phyloP scores from a whole-genome alignment of 2,329 filamentous ascomycete genomes.

The Diaporthe citriasiana region DNA sequence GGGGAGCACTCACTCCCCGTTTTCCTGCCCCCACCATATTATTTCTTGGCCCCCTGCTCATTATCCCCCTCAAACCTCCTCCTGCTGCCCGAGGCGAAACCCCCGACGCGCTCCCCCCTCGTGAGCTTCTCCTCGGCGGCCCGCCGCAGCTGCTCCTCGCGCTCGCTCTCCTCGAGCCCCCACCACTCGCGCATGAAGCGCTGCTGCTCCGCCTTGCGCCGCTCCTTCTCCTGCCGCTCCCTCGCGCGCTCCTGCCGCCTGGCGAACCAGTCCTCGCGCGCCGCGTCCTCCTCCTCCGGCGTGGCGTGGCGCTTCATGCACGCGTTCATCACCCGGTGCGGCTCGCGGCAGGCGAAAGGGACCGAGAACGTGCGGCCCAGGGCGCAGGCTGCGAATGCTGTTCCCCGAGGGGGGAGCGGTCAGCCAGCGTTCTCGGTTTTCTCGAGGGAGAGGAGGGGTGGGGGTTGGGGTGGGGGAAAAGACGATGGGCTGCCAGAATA shows the following conservation, averaged over 20 bases:
- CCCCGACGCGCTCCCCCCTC: constrained; percentile 68
- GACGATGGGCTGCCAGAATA: neutral
- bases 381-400: constrained; percentile 94
- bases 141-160: constrained; percentile 59
- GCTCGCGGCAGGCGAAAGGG: constrained; percentile 85
- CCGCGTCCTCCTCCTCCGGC: constrained; percentile 86
- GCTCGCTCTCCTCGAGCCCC: constrained; percentile 71
- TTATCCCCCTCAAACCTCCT: constrained; percentile 45
- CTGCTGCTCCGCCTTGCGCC: constrained; percentile 73
- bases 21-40: constrained; percentile 32
- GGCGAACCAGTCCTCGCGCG: constrained; percentile 94
- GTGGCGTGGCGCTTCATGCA: constrained; percentile 94
- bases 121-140: constrained; percentile 68
- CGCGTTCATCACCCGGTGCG: constrained; percentile 89
- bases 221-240: constrained; percentile 75
- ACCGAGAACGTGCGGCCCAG: constrained; percentile 87
- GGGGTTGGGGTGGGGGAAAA: neutral
- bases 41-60: constrained; percentile 25
- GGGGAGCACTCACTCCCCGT: no score
- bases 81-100: constrained; percentile 60
- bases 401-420: neutral
- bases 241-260: constrained; percentile 78
- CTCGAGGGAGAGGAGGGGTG: neutral
- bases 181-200: constrained; percentile 77
- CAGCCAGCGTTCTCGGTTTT: neutral